Evolutionary conservation across 2,329 filamentous ascomycete species (phyloP), one percentile per base, ranked within the genome.

Genomic region (Calonectria hawksworthii): DNA sequence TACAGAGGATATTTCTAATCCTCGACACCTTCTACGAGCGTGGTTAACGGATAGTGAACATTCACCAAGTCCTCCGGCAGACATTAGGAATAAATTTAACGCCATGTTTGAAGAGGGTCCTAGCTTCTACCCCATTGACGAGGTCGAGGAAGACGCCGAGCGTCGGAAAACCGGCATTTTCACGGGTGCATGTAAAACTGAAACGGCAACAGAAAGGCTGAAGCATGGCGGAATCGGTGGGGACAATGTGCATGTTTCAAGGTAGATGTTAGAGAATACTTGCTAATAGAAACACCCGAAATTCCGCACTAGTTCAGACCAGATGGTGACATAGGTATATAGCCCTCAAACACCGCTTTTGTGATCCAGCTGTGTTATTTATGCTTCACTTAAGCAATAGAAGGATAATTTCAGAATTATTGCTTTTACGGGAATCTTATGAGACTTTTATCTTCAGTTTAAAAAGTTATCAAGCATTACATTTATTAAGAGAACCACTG

Each of bases 61-160:
- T n/a, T 56, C 50, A 13, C 50, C 66, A 44, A n/a, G 13, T 36
- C 34, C 47, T 14, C 66, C 66, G 11, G 26, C 18, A 1, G 66
- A 68, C 9, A 68, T 68, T n/a, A 23, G 21, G 5, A 68, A 68
- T 6, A 68, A 68, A 11, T 59, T 68, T 28, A 23, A 68, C 21
- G 66, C 66, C 26, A 68, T 68, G 51, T 68, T 68, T 16, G 18
- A 18, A 23, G 66, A 56, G 16, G 36, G 59, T 7, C 66, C 66
- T 4, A 32, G 21, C 16, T 47, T 68, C 32, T 56, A 56, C 16
- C 66, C 66, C 13, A 10, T 44, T 10, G 51, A 68, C 7, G 66
- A 68, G 34, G 18, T 59, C 34, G 36, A 68, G 10, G 66, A 68
- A 21, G 66, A 68, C n/a, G 10, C 36, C 13, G 52, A 36, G 21